These are phyloP conservation scores for Phytophthora constricta DNA, from an alignment of 352 stramenopile species.

Conservation along the genomic window DNA sequence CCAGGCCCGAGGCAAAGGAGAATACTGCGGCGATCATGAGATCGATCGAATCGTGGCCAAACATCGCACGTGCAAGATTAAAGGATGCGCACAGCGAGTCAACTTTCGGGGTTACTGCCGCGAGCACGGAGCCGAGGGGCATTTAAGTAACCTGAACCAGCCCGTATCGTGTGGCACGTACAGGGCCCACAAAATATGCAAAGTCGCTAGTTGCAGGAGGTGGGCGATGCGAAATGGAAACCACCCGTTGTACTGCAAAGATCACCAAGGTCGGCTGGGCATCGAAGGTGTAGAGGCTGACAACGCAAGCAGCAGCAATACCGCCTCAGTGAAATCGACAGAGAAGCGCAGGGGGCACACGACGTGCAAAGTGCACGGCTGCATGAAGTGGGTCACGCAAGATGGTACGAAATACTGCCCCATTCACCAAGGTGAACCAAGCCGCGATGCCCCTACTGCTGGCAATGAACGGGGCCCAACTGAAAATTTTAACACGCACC, in stretches of 20 bases:
- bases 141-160: no score
- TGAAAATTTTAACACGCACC: not conserved
- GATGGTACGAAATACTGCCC: not conserved
- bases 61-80: not conserved
- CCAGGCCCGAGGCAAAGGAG: not conserved
- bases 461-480: not conserved
- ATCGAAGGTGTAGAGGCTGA: not conserved
- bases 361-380: not conserved
- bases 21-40: not conserved
- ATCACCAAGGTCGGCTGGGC: not conserved
- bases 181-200: constrained; percentile 8
- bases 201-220: constrained; percentile 8
- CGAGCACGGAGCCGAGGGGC: not conserved
- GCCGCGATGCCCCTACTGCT: not conserved
- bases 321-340: not conserved
- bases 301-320: not conserved
- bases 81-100: not conserved
- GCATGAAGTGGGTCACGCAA: constrained; percentile 1
- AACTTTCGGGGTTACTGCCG: not conserved
- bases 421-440: not conserved
- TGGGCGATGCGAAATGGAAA: constrained; percentile 19
- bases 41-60: not conserved
- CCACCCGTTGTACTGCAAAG: constrained; percentile 1
- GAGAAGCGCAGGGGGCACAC: not conserved
- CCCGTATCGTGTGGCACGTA: not conserved